Conservation (phyloP, 495 filamentous ascomycete genomes). For the Pyrenopolyporus hunteri region DNA sequence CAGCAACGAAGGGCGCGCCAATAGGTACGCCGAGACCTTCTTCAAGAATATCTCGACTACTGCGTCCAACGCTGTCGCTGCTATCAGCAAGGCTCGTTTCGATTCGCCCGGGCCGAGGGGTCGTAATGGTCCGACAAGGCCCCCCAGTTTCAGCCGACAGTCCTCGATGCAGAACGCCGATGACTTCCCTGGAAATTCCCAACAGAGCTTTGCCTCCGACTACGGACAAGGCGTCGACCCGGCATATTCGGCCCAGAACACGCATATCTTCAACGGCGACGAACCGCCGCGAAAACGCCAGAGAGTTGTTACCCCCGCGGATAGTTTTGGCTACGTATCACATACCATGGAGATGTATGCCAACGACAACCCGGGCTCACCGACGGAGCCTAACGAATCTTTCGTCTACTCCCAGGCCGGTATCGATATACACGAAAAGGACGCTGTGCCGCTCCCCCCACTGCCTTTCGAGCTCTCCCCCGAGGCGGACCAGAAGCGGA, state of each 20-base stretch:
- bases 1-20: conserved; percentile 65
- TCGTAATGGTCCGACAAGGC: conserved; percentile 53
- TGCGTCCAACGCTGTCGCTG: conserved; percentile 87
- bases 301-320: conserved; percentile 51
- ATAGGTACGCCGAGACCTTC: conserved; percentile 78
- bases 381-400: conserved; percentile 86
- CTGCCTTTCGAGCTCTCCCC: conserved; percentile 70
- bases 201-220: conserved; percentile 56
- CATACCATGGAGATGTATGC: conserved; percentile 60
- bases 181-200: conserved; percentile 54
- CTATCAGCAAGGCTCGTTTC: conserved; percentile 92
- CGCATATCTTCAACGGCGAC: conserved; percentile 55
- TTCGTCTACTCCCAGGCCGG: conserved; percentile 74
- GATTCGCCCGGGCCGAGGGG: conserved; percentile 80
- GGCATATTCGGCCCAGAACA: conserved; percentile 51
- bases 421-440: conserved; percentile 50
- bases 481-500: conserved; percentile 74
- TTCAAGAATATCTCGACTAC: conserved; percentile 96
- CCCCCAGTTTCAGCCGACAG: conserved; percentile 61
- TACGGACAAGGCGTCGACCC: conserved; percentile 55
- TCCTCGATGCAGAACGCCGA: conserved; percentile 66
- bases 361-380: conserved; percentile 61
- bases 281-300: conserved; percentile 88
- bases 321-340: conserved; percentile 55
- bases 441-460: conserved; percentile 68